Percentiles rank a stretch among this genome's conserved stretches.
Conservation (phyloP, 768 basidiomycete genomes). For the Boletales sp. region DNA sequence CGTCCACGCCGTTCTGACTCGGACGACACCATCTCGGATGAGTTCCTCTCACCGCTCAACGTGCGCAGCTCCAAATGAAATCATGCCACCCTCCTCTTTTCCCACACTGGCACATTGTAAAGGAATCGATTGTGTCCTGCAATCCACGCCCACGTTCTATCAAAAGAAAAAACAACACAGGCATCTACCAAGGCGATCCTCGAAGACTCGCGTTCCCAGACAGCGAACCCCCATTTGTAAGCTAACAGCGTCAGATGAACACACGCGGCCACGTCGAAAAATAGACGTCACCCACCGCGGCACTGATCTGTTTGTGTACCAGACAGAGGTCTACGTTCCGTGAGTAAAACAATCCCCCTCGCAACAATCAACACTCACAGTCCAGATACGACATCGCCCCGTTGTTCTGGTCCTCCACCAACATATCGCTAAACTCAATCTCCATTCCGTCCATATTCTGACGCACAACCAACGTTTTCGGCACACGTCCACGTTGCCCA, state of each 20-base stretch:
- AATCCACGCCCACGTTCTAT: no score
- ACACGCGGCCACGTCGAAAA: not conserved
- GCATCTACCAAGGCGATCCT: constrained; percentile 31
- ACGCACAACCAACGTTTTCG: constrained; percentile 72
- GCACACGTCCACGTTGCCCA: constrained; percentile 47
- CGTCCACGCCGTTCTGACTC: no score
- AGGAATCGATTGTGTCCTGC: no score
- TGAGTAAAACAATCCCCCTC: not conserved
- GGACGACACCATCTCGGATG: no score
- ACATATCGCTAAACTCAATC: constrained; percentile 95
- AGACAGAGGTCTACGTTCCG: constrained; percentile 27
- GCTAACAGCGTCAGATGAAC: constrained; percentile 15
- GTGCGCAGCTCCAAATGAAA: not conserved
- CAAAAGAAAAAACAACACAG: constrained; percentile 3
- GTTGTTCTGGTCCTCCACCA: constrained; percentile 96
- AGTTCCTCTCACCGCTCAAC: constrained; percentile 3
- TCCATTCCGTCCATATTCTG: constrained; percentile 93
- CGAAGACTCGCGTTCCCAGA: constrained; percentile 23
- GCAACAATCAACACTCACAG: constrained; percentile 49
- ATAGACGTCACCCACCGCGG: constrained; percentile 19
- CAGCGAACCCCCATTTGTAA: constrained; percentile 30
- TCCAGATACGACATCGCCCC: constrained; percentile 90
- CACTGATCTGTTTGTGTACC: constrained; percentile 31
- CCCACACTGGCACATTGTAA: not conserved
- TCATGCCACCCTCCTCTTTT: not conserved